phyloP scores from a whole-genome alignment of 176 grass and related monocot genomes.

The Phyllostachys edulis region DNA sequence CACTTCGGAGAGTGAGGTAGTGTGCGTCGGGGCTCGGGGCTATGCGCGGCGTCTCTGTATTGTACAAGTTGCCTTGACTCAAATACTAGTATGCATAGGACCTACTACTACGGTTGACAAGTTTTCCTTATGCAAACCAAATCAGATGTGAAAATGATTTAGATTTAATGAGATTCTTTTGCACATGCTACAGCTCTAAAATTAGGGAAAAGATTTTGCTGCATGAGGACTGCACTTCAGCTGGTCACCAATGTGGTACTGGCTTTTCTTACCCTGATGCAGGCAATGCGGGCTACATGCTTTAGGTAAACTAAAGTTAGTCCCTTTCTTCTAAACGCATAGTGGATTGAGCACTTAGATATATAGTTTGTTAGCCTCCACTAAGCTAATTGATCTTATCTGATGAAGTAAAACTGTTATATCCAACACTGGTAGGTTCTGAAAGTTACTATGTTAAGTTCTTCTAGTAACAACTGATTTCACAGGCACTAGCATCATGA shows the following conservation, averaged over 20 bases:
- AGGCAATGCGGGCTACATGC: background rate
- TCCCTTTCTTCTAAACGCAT: background rate
- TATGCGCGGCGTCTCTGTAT: too few species aligned
- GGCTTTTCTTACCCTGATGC: conserved; percentile 15
- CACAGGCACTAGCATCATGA: too few species aligned
- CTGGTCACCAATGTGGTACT: conserved; percentile 7
- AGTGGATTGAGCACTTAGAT: conserved; percentile 39
- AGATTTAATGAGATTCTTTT: too few species aligned
- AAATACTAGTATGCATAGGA: too few species aligned
- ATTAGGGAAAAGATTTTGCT: too few species aligned
- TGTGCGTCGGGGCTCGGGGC: too few species aligned
- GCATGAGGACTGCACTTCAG: conserved; percentile 17
- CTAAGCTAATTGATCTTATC: conserved; percentile 35
- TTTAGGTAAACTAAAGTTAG: conserved; percentile 21
- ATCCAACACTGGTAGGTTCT: background rate
- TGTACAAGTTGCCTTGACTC: too few species aligned
- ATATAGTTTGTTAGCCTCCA: conserved; percentile 30
- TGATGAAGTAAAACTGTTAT: conserved; percentile 23
- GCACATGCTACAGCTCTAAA: too few species aligned
- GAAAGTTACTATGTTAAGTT: background rate
- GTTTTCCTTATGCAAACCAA: too few species aligned
- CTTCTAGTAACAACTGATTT: background rate
- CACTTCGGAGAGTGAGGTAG: too few species aligned
- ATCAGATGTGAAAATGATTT: too few species aligned
- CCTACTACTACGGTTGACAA: too few species aligned